A percentile compares a stretch with the other conserved stretches of the same genome.
These are phyloP conservation scores for Aspergillus spinulosporus DNA, from an alignment of 2,329 filamentous ascomycete species.

Conservation along the genomic window DNA sequence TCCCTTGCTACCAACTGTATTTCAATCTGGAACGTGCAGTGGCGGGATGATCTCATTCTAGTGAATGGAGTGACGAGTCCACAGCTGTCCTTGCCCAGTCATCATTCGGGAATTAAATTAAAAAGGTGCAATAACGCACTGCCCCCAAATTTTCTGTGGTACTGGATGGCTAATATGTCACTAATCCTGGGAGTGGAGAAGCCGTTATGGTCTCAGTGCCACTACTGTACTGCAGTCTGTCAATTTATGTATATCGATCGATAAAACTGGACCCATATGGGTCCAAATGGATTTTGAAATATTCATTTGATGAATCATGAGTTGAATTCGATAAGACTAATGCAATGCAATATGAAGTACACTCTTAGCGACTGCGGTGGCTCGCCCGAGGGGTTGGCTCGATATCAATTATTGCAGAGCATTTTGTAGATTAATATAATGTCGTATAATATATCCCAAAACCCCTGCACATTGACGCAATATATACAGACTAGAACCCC, in stretches of 20 bases:
- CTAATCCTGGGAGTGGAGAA: neutral
- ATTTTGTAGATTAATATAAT: neutral
- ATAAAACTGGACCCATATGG: too few relatives aligned
- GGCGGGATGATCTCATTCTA: conserved; percentile 15
- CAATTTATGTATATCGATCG: too few relatives aligned
- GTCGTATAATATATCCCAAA: neutral
- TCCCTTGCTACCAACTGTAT: neutral
- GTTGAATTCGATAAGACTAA: neutral
- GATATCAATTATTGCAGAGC: too few relatives aligned
- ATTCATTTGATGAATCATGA: neutral
- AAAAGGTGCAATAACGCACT: neutral
- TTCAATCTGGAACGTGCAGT: neutral
- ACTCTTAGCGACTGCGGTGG: too few relatives aligned
- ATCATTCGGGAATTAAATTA: neutral
- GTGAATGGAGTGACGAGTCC: conserved; percentile 1
- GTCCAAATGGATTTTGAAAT: neutral
- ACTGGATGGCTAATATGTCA: neutral
- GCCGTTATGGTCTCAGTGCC: neutral
- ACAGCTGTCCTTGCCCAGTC: neutral
- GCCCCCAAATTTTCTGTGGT: neutral
- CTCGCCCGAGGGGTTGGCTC: too few relatives aligned
- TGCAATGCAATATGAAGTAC: too few relatives aligned
- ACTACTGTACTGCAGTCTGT: neutral
- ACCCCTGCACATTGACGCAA: conserved; percentile 3
- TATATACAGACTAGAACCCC: neutral